Conservation (phyloP, 441 rosid species). For the Erysimum pusillum region DNA sequence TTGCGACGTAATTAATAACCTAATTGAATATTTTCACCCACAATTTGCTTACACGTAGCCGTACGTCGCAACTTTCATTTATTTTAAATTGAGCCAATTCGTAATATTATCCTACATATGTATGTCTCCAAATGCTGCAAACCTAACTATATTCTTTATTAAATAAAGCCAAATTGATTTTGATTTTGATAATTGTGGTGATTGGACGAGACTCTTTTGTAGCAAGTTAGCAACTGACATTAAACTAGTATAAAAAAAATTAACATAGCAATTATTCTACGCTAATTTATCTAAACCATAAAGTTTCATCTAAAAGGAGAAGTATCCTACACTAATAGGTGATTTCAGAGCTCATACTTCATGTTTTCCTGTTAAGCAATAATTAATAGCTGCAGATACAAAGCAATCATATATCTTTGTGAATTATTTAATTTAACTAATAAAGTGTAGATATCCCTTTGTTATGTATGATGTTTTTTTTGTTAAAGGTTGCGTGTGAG, state of each 20-base stretch:
- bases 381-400: slow-evolving; percentile 27
- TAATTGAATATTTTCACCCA: not conserved
- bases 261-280: not conserved
- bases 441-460: slow-evolving; percentile 28
- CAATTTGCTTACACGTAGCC: slow-evolving; percentile 27
- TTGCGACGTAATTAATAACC: slow-evolving; percentile 38
- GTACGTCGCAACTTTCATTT: slow-evolving; percentile 27
- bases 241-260: slow-evolving; percentile 1
- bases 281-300: not conserved
- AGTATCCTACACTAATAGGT: not conserved
- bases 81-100: not conserved
- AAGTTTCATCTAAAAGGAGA: slow-evolving; percentile 8
- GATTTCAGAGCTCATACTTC: not conserved
- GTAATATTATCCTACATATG: slow-evolving; percentile 25
- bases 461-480: slow-evolving; percentile 1
- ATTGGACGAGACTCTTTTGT: slow-evolving; percentile 17
- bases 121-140: slow-evolving; percentile 12
- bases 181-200: slow-evolving; percentile 22
- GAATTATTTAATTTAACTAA: slow-evolving; percentile 8
- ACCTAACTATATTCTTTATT: slow-evolving; percentile 35
- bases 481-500: slow-evolving; percentile 18
- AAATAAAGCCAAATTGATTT: slow-evolving; percentile 11
- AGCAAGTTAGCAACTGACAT: slow-evolving; percentile 18
- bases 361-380: slow-evolving; percentile 19
- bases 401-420: slow-evolving; percentile 32